Evolutionary conservation across 2,329 filamentous ascomycete genomes (phyloP), one percentile per base, ranked within the genome.

Genomic region (Colletotrichum gloeosporioides): DNA sequence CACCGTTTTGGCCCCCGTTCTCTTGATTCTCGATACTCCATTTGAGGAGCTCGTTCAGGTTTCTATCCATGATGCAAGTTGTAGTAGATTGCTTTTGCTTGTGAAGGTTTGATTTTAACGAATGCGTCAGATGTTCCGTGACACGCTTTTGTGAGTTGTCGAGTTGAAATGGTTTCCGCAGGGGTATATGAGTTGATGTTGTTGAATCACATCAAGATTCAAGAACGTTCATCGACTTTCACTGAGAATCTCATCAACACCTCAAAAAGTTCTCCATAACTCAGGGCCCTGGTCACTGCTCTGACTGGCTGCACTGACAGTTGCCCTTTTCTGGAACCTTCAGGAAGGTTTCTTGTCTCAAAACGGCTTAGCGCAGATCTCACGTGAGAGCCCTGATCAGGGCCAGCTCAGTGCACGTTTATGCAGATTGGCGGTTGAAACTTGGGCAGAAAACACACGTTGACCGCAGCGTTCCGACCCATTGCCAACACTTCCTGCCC

Each of bases 1-100:
- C 80, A 13, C 44, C 44, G 44, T 53, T 53, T 53, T 53, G 44
- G 34, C 25, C 31, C 8, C 31, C 32, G 9, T 53, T 44, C 25
- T 64, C 32, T 64, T 87, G 85, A 83, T 90, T 88, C 81, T 90
- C 86, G 80, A 91, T 89, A 80, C 93, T 90, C 95, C 95, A 97
- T 90, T 94, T 94, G 77, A 97, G 92, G 84, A 96, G 93, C 71
- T 92, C 90, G 87, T 95, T 96, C 83, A 96, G 89, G 79, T 90
- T 85, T 75, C 89, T 84, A 90, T 89, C 89, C 77, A 80, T 84
- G 64, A 31, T 72, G 68, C 34, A 74, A 57, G 27, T 59, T 32
- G 53, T 69, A 69, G 55, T 69, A 57, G 59, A 16, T 53, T 59
- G 32, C 15, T 74, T 32, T 18, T 36, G 59, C 25, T 74, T 32